These are phyloP conservation scores for Cladophialophora bantiana DNA, from an alignment of 2,329 filamentous ascomycete genomes.

Conservation along the genomic window DNA sequence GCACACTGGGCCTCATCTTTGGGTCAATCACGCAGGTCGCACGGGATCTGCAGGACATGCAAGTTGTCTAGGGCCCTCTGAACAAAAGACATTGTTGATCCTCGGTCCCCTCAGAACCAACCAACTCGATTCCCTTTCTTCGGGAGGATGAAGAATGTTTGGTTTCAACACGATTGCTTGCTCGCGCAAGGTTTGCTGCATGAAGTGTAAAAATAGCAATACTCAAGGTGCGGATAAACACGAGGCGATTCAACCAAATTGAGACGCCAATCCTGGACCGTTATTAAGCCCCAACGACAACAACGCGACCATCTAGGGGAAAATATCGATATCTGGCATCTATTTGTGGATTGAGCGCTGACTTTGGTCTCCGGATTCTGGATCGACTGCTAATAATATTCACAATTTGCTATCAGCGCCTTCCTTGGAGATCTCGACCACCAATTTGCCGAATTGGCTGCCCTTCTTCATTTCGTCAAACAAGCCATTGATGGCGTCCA, in stretches of 20 bases:
- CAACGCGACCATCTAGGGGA: not conserved
- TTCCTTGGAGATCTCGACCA: constrained; percentile 69
- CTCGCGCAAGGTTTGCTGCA: not conserved
- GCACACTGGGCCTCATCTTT: constrained; percentile 11
- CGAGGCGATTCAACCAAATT: not conserved
- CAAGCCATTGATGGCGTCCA: constrained; percentile 78
- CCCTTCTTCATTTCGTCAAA: constrained; percentile 89
- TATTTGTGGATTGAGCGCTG: not conserved
- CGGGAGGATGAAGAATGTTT: not conserved
- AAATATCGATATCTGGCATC: not conserved
- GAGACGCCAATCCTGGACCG: not conserved
- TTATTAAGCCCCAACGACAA: not conserved
- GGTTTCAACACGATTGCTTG: constrained; percentile 1
- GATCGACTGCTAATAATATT: constrained; percentile 28
- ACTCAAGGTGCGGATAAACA: not conserved
- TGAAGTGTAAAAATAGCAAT: constrained; percentile 17
- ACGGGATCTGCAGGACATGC: constrained; percentile 17
- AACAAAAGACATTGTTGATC: constrained; percentile 1
- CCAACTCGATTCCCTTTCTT: not conserved
- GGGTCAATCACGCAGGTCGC: constrained; percentile 8
- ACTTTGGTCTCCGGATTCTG: not conserved
- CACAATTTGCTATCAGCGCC: constrained; percentile 50
- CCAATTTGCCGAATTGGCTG: constrained; percentile 90
- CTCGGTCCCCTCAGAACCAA: not conserved
- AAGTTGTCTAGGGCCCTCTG: not conserved